phyloP scores from a whole-genome alignment of 2,329 filamentous ascomycete genomes.

The Dothideomycetes sp. region DNA sequence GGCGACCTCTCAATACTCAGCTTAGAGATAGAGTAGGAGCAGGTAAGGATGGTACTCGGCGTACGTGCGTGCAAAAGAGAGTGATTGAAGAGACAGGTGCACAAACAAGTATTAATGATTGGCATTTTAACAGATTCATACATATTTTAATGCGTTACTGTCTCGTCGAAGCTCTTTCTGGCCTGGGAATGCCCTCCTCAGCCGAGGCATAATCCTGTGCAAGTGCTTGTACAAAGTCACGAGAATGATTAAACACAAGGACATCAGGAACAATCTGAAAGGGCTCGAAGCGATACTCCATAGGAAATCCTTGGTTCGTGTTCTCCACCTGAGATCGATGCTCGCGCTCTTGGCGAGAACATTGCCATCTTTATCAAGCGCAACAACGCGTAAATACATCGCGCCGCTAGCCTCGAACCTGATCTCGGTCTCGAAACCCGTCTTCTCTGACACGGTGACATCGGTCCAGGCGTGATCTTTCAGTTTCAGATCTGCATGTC shows the following conservation, averaged over 20 bases:
- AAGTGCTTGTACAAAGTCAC: not conserved
- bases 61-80: no score
- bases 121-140: no score
- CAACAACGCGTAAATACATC: constrained; percentile 18
- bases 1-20: no score
- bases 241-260: not conserved
- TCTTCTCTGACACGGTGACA: constrained; percentile 11
- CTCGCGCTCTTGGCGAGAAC: not conserved
- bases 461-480: constrained; percentile 12
- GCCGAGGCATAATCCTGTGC: not conserved
- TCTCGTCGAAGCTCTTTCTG: not conserved
- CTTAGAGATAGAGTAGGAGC: no score
- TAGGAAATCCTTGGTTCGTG: not conserved
- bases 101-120: no score
- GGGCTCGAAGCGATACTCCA: not conserved
- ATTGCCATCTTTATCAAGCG: constrained; percentile 14
- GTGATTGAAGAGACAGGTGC: no score
- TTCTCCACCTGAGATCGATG: not conserved
- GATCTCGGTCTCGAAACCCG: constrained; percentile 30
- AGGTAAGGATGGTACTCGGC: no score
- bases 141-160: not conserved
- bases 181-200: not conserved
- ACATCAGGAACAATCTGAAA: not conserved
- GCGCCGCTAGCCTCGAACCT: constrained; percentile 10
- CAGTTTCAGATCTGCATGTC: constrained; percentile 9